Evolutionary conservation across 2,329 filamentous ascomycete genomes (phyloP).

Genomic region (Lizonia empirigonia): DNA sequence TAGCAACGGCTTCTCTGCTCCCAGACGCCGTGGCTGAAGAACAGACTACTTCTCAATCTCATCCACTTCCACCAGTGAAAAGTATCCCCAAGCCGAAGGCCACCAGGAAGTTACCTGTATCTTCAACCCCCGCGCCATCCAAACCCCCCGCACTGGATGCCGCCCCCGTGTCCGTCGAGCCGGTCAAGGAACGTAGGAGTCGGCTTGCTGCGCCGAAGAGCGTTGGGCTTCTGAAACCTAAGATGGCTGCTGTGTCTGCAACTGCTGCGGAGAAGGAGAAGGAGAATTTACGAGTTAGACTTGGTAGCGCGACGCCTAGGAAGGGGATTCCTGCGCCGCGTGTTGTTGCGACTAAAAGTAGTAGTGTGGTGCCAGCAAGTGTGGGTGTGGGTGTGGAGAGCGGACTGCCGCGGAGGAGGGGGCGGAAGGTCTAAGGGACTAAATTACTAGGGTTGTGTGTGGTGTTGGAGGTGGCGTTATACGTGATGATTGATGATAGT

Average conservation of each 20-base stretch:
- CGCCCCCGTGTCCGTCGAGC: conserved; percentile 30
- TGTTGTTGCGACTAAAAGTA: conserved; percentile 20
- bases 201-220: conserved; percentile 44
- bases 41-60: conserved; percentile 14
- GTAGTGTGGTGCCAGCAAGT: not conserved
- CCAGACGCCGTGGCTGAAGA: conserved; percentile 36
- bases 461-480: too few species aligned
- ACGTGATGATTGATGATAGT: too few species aligned
- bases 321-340: conserved; percentile 38
- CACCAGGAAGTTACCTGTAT: conserved; percentile 30
- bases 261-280: conserved; percentile 11
- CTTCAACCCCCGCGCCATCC: conserved; percentile 18
- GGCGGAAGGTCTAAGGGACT: conserved; percentile 29
- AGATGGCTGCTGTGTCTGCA: conserved; percentile 6
- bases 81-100: conserved; percentile 25
- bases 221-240: conserved; percentile 38
- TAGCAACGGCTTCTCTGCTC: conserved; percentile 37
- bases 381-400: conserved; percentile 29
- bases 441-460: too few species aligned
- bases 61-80: conserved; percentile 9
- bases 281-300: conserved; percentile 32
- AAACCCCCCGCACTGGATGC: conserved; percentile 31
- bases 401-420: conserved; percentile 40
- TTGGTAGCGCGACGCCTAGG: conserved; percentile 35
- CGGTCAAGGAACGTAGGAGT: conserved; percentile 35